phyloP scores from a whole-genome alignment of 495 filamentous ascomycete genomes.

The Aspergillus incahuasiensis region DNA sequence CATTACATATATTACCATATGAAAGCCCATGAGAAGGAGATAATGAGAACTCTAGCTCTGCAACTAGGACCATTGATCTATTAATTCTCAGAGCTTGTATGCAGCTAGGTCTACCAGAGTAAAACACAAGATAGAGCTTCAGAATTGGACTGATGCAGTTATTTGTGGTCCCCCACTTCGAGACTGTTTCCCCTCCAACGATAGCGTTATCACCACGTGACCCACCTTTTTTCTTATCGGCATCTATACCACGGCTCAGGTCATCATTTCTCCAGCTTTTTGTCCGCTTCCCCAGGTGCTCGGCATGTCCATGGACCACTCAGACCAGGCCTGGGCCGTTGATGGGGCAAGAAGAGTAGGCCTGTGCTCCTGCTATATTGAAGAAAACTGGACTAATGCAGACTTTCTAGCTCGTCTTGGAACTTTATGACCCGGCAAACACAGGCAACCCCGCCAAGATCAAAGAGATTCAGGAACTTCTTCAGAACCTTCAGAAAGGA shows the following conservation, averaged over 20 bases:
- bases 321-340: slow-evolving; percentile 21
- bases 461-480: slow-evolving; percentile 64
- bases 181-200: neutral
- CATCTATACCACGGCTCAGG: slow-evolving; percentile 11
- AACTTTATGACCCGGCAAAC: slow-evolving; percentile 67
- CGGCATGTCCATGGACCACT: slow-evolving; percentile 23
- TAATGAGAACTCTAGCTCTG: too few relatives aligned
- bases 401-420: slow-evolving; percentile 30
- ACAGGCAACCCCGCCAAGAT: slow-evolving; percentile 49
- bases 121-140: neutral
- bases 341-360: slow-evolving; percentile 27
- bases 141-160: neutral
- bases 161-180: neutral
- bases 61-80: too few relatives aligned
- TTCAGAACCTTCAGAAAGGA: slow-evolving; percentile 72
- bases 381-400: neutral
- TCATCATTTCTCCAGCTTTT: slow-evolving; percentile 11
- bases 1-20: neutral
- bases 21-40: too few relatives aligned
- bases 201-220: slow-evolving; percentile 27
- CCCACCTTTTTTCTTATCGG: slow-evolving; percentile 6
- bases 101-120: too few relatives aligned
- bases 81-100: too few relatives aligned
- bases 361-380: neutral
- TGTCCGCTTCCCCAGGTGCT: slow-evolving; percentile 8